A percentile compares a stretch with the other conserved stretches of the same genome.
These are phyloP conservation scores for Crithidia expoeki DNA, from an alignment of 208 protist species.

Conservation along the genomic window DNA sequence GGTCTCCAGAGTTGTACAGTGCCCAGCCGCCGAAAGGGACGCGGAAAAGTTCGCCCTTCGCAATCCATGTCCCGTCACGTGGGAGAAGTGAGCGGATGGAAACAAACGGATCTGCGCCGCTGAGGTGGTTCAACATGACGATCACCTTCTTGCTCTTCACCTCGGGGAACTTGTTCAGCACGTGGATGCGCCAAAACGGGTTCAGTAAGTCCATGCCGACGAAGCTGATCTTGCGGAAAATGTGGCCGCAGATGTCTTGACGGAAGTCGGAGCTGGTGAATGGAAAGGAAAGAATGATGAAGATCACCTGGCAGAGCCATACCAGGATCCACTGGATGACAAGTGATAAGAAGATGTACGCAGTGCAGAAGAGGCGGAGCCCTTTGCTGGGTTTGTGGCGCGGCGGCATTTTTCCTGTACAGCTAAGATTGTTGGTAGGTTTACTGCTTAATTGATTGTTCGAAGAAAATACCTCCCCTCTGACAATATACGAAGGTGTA, in stretches of 20 bases:
- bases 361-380: slow-evolving; percentile 55
- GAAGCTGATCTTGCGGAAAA: slow-evolving; percentile 75
- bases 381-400: slow-evolving; percentile 24
- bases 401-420: not conserved
- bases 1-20: slow-evolving; percentile 77
- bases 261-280: slow-evolving; percentile 63
- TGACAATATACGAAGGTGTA: too few species aligned
- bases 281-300: slow-evolving; percentile 61
- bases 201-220: slow-evolving; percentile 70
- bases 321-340: slow-evolving; percentile 59
- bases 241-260: slow-evolving; percentile 75
- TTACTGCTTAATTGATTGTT: too few species aligned
- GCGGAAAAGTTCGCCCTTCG: slow-evolving; percentile 79
- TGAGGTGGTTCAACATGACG: slow-evolving; percentile 89
- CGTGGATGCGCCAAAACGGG: slow-evolving; percentile 79
- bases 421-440: not conserved
- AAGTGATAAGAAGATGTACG: slow-evolving; percentile 60
- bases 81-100: slow-evolving; percentile 75
- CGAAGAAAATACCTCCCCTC: too few species aligned
- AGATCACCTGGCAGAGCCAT: slow-evolving; percentile 70
- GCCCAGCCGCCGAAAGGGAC: slow-evolving; percentile 87
- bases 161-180: slow-evolving; percentile 72
- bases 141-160: slow-evolving; percentile 68
- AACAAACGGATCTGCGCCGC: slow-evolving; percentile 79
- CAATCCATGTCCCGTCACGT: slow-evolving; percentile 79